These are phyloP conservation scores for Urtica urens DNA, from an alignment of 306 rosid species.

Conservation along the genomic window DNA sequence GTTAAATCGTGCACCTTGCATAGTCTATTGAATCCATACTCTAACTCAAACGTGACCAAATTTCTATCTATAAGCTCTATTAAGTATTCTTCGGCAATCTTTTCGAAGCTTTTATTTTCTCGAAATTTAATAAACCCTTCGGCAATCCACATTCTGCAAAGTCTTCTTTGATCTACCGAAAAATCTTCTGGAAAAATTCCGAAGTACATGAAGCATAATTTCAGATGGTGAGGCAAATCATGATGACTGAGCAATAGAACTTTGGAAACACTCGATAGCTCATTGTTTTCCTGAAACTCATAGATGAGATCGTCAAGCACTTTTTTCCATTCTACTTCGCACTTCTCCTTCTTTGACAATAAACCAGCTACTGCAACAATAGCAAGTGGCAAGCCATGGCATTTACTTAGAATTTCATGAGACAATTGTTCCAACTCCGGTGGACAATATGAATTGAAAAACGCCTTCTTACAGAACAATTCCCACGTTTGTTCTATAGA, in stretches of 20 bases:
- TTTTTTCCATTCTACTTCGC: constrained; percentile 6
- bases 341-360: constrained; percentile 3
- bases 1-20: constrained; percentile 8
- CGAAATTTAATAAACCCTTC: not conserved
- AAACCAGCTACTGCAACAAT: constrained; percentile 12
- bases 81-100: constrained; percentile 1
- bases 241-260: constrained; percentile 10
- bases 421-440: constrained; percentile 8
- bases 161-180: not conserved
- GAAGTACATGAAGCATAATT: constrained; percentile 10
- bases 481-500: constrained; percentile 1
- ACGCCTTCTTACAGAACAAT: constrained; percentile 6
- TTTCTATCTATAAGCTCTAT: constrained; percentile 2
- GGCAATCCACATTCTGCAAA: constrained; percentile 2
- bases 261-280: constrained; percentile 1
- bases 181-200: constrained; percentile 8
- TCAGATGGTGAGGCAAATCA: constrained; percentile 13
- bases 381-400: constrained; percentile 14
- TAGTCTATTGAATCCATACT: not conserved
- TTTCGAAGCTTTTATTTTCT: not conserved
- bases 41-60: not conserved
- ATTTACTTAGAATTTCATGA: constrained; percentile 2
- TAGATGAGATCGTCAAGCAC: not conserved
- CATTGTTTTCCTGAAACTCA: not conserved
- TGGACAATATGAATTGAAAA: not conserved